phyloP scores from a whole-genome alignment of 2,329 filamentous ascomycete species.

The Xylaria sp. region DNA sequence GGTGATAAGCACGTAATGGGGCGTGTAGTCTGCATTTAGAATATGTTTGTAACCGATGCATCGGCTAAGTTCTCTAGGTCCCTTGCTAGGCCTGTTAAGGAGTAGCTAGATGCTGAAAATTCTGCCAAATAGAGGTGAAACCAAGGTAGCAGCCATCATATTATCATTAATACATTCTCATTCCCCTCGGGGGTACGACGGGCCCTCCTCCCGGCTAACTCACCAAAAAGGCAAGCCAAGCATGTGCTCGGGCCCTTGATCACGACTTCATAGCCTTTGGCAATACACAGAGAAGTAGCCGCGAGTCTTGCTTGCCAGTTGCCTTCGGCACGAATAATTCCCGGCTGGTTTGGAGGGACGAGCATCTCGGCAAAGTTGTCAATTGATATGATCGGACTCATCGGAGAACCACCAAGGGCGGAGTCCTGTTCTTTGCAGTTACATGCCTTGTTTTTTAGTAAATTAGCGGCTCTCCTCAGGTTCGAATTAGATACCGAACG shows the following conservation, averaged over 20 bases:
- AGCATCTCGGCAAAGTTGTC: slow-evolving; percentile 27
- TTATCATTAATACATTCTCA: background rate
- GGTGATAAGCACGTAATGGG: too few species aligned
- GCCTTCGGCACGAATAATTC: slow-evolving; percentile 18
- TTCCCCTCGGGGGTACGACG: too few species aligned
- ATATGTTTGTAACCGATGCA: too few species aligned
- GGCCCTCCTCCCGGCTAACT: background rate
- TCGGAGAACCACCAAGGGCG: background rate
- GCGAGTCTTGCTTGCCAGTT: slow-evolving; percentile 28
- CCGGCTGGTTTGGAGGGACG: slow-evolving; percentile 13
- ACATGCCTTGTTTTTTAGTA: background rate
- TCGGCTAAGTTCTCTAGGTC: too few species aligned
- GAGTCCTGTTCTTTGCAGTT: background rate
- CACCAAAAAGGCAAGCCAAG: background rate
- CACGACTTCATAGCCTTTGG: slow-evolving; percentile 18
- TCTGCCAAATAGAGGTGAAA: too few species aligned
- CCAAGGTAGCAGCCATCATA: background rate
- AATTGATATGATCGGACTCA: slow-evolving; percentile 23
- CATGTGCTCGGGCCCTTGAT: slow-evolving; percentile 2
- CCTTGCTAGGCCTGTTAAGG: too few species aligned
- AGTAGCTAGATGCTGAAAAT: too few species aligned
- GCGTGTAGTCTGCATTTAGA: too few species aligned
- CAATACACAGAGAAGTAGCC: slow-evolving; percentile 9
- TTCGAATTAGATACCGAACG: background rate
- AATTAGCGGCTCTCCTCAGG: background rate